Conservation (phyloP, 306 rosid genomes). For the Sesbania bispinosa region DNA sequence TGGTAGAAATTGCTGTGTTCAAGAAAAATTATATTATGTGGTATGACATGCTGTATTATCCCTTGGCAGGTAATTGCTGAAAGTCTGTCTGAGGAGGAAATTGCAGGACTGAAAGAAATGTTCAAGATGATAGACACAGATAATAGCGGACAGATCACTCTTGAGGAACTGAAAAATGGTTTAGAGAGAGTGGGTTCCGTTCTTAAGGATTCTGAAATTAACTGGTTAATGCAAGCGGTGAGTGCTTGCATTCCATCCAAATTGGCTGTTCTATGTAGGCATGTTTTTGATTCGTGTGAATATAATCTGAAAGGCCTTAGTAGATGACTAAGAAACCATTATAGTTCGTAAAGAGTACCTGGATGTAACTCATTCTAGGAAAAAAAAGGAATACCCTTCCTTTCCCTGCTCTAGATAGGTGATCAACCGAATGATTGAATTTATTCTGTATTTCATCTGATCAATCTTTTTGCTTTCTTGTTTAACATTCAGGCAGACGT, state of each 20-base stretch:
- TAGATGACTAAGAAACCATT: background rate
- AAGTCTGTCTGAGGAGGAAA: conserved; percentile 89
- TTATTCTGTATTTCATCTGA: conserved; percentile 9
- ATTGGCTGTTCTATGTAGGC: conserved; percentile 2
- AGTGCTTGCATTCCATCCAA: conserved; percentile 28
- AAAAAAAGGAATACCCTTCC: background rate
- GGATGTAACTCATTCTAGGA: background rate
- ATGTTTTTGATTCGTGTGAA: background rate
- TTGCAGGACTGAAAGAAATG: conserved; percentile 91
- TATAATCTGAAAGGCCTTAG: background rate
- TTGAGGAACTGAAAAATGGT: conserved; percentile 84
- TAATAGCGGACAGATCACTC: conserved; percentile 82
- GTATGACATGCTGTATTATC: conserved; percentile 30
- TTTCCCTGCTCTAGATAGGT: background rate
- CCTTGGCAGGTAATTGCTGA: conserved; percentile 83
- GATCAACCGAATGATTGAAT: background rate
- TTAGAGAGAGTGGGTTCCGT: conserved; percentile 77
- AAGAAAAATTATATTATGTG: conserved; percentile 1
- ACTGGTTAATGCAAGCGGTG: conserved; percentile 86
- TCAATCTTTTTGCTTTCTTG: background rate
- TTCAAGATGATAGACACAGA: conserved; percentile 89
- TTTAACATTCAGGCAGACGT: conserved; percentile 67
- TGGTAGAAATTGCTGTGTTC: background rate
- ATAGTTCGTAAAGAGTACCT: background rate
- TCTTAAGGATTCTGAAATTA: conserved; percentile 77